Conservation (phyloP, 306 rosid genomes). For the Acmispon strigosus region DNA sequence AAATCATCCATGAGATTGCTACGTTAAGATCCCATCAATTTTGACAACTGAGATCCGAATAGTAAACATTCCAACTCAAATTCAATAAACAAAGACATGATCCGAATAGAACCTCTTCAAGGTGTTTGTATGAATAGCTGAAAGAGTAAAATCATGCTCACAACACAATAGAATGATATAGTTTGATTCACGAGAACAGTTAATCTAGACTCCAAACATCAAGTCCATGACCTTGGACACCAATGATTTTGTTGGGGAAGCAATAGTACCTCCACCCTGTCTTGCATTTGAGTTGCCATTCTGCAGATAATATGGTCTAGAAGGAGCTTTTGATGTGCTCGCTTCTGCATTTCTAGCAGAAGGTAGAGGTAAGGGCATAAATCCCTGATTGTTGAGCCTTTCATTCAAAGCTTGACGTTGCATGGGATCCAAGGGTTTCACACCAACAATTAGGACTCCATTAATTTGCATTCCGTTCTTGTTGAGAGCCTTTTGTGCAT, state of each 20-base stretch:
- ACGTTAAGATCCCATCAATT: slow-evolving; percentile 11
- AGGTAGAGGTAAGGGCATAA: slow-evolving; percentile 64
- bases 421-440: slow-evolving; percentile 91
- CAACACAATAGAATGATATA: slow-evolving; percentile 11
- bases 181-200: slow-evolving; percentile 19
- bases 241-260: slow-evolving; percentile 89
- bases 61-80: slow-evolving; percentile 19
- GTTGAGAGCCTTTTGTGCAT: slow-evolving; percentile 86
- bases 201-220: slow-evolving; percentile 84
- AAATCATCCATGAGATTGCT: background rate
- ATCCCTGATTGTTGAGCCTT: slow-evolving; percentile 61
- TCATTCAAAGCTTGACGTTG: slow-evolving; percentile 76
- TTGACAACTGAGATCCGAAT: background rate
- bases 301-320: slow-evolving; percentile 65
- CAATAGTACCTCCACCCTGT: slow-evolving; percentile 79
- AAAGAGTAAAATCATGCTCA: slow-evolving; percentile 23
- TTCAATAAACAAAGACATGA: background rate
- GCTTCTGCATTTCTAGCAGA: slow-evolving; percentile 46
- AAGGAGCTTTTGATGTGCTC: slow-evolving; percentile 37
- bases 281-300: slow-evolving; percentile 50
- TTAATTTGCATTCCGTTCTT: slow-evolving; percentile 88
- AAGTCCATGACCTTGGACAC: slow-evolving; percentile 84
- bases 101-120: slow-evolving; percentile 11
- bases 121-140: background rate
- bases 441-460: slow-evolving; percentile 85